phyloP scores from a whole-genome alignment of 305 asterid species.

The Solanum aculeatissimum region DNA sequence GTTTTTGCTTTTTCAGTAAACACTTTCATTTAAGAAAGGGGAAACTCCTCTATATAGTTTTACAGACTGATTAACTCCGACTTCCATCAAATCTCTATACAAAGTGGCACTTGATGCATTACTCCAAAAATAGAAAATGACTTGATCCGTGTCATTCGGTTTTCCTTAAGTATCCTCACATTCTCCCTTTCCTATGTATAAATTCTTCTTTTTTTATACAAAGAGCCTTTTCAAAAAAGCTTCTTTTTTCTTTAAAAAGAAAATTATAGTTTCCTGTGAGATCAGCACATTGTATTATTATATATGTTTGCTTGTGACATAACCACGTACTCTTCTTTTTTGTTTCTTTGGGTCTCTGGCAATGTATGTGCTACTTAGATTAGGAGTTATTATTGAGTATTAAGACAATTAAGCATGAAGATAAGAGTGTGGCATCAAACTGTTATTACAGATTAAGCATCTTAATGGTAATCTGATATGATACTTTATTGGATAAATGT shows the following conservation, averaged over 20 bases:
- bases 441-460: neutral
- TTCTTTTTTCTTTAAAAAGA: neutral
- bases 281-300: neutral
- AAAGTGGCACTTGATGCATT: neutral
- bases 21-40: neutral
- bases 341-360: neutral
- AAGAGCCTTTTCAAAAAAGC: neutral
- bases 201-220: neutral
- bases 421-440: neutral
- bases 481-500: neutral
- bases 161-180: neutral
- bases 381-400: neutral
- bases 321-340: neutral
- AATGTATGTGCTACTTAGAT: neutral
- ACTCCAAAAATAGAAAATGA: neutral
- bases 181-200: neutral
- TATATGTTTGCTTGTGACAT: neutral
- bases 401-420: neutral
- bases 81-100: neutral
- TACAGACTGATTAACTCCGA: neutral
- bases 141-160: neutral
- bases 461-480: neutral
- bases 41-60: neutral
- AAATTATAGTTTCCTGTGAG: neutral
- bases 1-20: neutral